Base-by-base conservation (phyloP, 1,284 basidiomycete species). In the Ustilago hordei region DNA sequence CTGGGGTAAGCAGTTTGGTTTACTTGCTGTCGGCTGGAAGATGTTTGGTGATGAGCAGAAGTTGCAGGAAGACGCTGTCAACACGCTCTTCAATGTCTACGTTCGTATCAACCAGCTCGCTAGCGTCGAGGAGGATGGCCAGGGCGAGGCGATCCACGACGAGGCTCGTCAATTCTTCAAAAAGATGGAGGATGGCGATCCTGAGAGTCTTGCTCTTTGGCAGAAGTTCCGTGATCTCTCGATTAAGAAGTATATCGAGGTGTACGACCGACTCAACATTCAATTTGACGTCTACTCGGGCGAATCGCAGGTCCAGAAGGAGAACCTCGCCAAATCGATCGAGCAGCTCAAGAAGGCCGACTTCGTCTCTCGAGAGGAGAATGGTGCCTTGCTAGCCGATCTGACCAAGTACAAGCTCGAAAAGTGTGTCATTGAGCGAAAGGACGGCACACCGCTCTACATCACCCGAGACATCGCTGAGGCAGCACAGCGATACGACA, bases 391-490 rank as follows among this genome's bases (percentile, higher is more conserved):
- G 47, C 67, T 85, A 3, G 78, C 79, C 60, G 84, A 85, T 41
- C 50, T 85, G 57, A 80, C 76, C 54, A 64, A 73, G 56, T 85
- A 84, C 83, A 85, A 85, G 80, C 79, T 99, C 78, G 95, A 93
- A 54, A 94, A 93, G 85, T 92, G 95, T 8, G 93, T 99, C 68
- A 89, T 99, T 89, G 93, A 82, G 98, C 98, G 89, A 91, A 91
- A 83, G 93, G 96, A 99, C 83, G 96, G 96, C 31, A 98, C 96
- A 7, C 94, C 94, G 0, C 95, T 98, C 80, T 99, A 99, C 88
- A 91, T 99, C 74, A 98, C 95, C n/a, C 93, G 96, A 73, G 96
- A 99, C 87, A 94, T 99, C 74, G 96, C 92, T 53, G 96, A 92
- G 53, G 95, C 95, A 0, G 92, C 93, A 80, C 93, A 98, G 88